phyloP scores from a whole-genome alignment of 495 filamentous ascomycete genomes.

The Daldinia vernicosa region DNA sequence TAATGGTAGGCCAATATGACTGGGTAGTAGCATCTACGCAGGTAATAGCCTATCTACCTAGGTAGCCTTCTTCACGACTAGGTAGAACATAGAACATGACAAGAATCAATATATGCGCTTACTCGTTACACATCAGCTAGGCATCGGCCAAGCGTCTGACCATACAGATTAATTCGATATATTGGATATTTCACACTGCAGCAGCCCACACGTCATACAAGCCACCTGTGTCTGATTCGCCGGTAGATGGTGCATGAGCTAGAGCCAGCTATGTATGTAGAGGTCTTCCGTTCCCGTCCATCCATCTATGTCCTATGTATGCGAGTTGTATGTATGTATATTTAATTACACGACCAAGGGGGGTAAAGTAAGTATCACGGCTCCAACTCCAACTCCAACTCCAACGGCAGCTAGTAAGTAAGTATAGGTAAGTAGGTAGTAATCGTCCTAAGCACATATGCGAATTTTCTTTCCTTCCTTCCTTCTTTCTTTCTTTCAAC shows the following conservation, averaged over 20 bases:
- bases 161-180: neutral
- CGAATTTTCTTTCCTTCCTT: too few relatives aligned
- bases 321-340: neutral
- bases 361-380: neutral
- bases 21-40: neutral
- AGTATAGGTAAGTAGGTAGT: too few relatives aligned
- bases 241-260: neutral
- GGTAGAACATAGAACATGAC: neutral
- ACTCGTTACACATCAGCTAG: neutral
- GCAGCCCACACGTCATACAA: neutral
- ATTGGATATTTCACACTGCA: neutral
- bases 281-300: neutral
- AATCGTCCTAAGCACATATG: too few relatives aligned
- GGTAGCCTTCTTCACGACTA: neutral
- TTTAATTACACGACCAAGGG: neutral
- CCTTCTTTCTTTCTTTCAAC: too few relatives aligned
- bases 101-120: slow-evolving; percentile 1
- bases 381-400: neutral
- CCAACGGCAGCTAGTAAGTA: neutral
- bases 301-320: neutral
- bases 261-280: neutral
- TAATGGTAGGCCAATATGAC: neutral
- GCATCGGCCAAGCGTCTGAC: neutral
- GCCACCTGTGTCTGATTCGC: neutral
- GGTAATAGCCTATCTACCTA: neutral